Evolutionary conservation across 495 filamentous ascomycete species (phyloP), one percentile per base, ranked within the genome.

Genomic region (Aspergillus coremiiformis): DNA sequence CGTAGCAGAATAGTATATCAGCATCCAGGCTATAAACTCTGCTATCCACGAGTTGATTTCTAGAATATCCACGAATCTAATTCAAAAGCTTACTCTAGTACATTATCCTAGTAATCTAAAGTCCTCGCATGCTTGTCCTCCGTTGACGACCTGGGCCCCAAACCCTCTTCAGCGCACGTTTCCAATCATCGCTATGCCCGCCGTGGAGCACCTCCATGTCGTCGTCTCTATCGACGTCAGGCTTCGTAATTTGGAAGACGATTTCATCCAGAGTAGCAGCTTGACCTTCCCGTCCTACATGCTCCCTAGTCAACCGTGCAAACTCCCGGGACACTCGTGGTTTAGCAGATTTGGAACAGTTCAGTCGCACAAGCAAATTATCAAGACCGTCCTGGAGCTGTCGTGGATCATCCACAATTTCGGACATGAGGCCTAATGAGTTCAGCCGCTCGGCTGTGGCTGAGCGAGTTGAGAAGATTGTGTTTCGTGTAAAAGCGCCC

Each of bases 381-480:
- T 61, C 53, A 17, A 64, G 15, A 1, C 20, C 10, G 6, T 1
- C 7, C 0, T 35, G 22, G 9, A 65, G 44, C 19, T 55, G 10
- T 10, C 48, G 47, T 6, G 27, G 11, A 32, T 46, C 27, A 1
- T 52, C 52, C 12, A 47, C 56, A 37, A 63, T 37, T 24, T 60
- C 58, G 14, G 52, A 21, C 3, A 68, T 47, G 0, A 65, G 20
- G 0, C 64, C 60, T 5, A 55, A n/a, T 8, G 44, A 8, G 7
- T 52, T 50, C 46, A 70, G 47, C 46, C 71, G 65, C 12, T 24
- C 39, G 1, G 57, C 54, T 4, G 42, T 53, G 10, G 71, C 59
- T 0, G 55, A 27, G 1, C 67, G 56, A 7, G 64, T 62, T 1
- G 67, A 65, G 1, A 70, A 49, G 58, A 67, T 70, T 9, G 63